Evolutionary conservation across 805 yeast genomes (phyloP).

Genomic region (Lachancea cidri): DNA sequence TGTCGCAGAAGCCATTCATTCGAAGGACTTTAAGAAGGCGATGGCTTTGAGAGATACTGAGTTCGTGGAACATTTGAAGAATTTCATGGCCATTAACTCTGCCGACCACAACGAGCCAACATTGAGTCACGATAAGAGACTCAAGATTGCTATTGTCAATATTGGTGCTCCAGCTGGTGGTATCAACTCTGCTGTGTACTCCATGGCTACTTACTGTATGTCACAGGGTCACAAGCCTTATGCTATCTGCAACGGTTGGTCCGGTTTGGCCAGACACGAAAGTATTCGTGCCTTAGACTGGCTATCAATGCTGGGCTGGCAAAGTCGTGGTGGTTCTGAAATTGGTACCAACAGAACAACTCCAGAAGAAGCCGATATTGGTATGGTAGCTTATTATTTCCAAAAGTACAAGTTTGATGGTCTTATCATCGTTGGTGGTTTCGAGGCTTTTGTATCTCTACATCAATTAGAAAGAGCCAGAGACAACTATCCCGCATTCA

Average conservation of each 20-base stretch:
- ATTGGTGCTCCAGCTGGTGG: constrained; percentile 83
- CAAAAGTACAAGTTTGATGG: constrained; percentile 68
- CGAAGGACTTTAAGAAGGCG: constrained; percentile 63
- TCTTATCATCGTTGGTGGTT: constrained; percentile 71
- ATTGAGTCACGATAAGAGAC: constrained; percentile 47
- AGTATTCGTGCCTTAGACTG: constrained; percentile 55
- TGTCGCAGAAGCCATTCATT: constrained; percentile 64
- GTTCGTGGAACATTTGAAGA: constrained; percentile 58
- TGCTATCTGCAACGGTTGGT: constrained; percentile 71
- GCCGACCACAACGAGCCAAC: constrained; percentile 63
- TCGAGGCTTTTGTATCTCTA: constrained; percentile 71
- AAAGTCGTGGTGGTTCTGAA: constrained; percentile 71
- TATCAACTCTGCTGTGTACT: constrained; percentile 70
- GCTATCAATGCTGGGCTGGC: constrained; percentile 72
- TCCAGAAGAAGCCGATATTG: constrained; percentile 61
- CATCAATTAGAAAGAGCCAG: constrained; percentile 61
- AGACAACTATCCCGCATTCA: constrained; percentile 59
- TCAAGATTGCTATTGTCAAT: constrained; percentile 64
- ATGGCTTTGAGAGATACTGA: constrained; percentile 67
- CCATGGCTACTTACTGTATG: constrained; percentile 69
- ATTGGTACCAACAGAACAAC: constrained; percentile 73
- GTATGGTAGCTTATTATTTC: constrained; percentile 66
- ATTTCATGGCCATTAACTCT: constrained; percentile 60
- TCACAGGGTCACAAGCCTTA: constrained; percentile 69
- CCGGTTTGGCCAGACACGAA: constrained; percentile 63